Conservation (phyloP, 257 asterid species). For the Nicotiana undulata region DNA sequence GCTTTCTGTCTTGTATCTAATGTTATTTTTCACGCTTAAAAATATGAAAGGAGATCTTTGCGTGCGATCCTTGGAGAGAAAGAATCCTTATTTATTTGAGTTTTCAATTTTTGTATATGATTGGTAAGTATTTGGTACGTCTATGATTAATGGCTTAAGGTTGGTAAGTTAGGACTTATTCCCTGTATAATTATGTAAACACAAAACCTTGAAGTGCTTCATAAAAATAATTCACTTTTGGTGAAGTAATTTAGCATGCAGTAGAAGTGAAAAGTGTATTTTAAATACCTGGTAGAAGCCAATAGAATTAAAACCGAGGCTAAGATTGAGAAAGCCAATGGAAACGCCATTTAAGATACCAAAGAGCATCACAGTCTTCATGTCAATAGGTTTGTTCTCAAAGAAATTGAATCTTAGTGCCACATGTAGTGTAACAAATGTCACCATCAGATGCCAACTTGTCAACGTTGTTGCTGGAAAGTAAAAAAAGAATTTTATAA, state of each 20-base stretch:
- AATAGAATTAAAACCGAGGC: conserved; percentile 83
- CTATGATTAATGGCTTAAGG: too few relatives aligned
- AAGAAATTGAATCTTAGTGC: conserved; percentile 64
- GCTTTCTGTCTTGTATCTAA: too few relatives aligned
- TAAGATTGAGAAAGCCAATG: conserved; percentile 81
- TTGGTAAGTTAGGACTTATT: too few relatives aligned
- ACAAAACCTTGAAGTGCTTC: background rate
- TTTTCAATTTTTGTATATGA: too few relatives aligned
- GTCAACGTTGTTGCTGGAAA: conserved; percentile 82
- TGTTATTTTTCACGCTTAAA: too few relatives aligned
- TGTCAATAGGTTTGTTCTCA: conserved; percentile 65
- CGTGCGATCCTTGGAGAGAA: too few relatives aligned
- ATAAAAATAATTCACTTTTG: too few relatives aligned
- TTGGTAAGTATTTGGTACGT: too few relatives aligned
- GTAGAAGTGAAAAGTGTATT: background rate
- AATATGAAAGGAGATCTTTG: too few relatives aligned
- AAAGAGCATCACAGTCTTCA: conserved; percentile 51
- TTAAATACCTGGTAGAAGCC: conserved; percentile 77
- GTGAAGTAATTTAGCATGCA: too few relatives aligned
- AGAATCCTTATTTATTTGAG: too few relatives aligned
- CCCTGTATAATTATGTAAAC: background rate
- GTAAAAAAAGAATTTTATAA: background rate
- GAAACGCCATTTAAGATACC: conserved; percentile 79
- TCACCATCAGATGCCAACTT: conserved; percentile 94
- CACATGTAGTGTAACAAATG: conserved; percentile 76